phyloP scores from a whole-genome alignment of 1,284 basidiomycete genomes.

The Rhodotorula glutinis region DNA sequence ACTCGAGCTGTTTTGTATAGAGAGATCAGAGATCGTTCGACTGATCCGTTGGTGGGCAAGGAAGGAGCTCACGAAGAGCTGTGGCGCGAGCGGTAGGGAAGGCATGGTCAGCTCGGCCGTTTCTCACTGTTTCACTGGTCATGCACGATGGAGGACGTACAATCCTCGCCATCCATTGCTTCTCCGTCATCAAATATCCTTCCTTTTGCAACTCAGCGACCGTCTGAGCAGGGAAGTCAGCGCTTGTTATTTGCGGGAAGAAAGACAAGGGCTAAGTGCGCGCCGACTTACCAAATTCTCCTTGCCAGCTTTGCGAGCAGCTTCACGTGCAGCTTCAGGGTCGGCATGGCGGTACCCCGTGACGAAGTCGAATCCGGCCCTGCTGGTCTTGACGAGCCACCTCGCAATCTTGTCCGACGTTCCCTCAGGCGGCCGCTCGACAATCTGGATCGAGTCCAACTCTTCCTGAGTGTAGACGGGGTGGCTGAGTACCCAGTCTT shows the following conservation, averaged over 20 bases:
- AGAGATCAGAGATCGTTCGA: too few species aligned
- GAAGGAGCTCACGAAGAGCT: constrained; percentile 59
- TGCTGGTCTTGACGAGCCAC: constrained; percentile 60
- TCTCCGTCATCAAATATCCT: constrained; percentile 59
- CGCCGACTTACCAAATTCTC: constrained; percentile 10
- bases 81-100: neutral
- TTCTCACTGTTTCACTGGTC: neutral
- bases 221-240: neutral
- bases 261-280: too few species aligned
- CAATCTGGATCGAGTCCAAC: constrained; percentile 72
- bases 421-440: constrained; percentile 65
- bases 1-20: constrained; percentile 70
- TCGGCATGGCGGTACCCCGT: constrained; percentile 67
- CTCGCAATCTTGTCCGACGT: constrained; percentile 69
- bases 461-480: constrained; percentile 69
- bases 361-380: constrained; percentile 64
- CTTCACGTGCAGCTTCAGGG: constrained; percentile 23
- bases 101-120: neutral
- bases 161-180: constrained; percentile 76
- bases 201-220: constrained; percentile 16
- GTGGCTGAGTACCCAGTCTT: constrained; percentile 70
- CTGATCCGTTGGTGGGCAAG: too few species aligned
- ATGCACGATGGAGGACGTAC: neutral
- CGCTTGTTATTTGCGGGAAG: too few species aligned
- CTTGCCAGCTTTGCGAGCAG: constrained; percentile 31